Base-by-base conservation (phyloP, 345 rosid species). In the Citrus trifoliata region DNA sequence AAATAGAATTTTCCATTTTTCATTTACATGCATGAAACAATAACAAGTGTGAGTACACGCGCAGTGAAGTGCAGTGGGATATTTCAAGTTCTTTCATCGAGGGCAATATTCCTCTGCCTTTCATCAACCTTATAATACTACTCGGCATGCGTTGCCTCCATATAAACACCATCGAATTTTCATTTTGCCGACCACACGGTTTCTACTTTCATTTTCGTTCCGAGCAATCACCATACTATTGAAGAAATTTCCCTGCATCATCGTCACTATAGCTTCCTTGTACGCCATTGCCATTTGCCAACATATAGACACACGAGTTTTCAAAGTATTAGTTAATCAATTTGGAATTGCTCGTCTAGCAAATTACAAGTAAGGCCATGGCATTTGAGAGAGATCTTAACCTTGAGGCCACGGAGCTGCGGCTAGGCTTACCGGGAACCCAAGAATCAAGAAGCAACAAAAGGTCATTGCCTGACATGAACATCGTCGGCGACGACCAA, bases 321-420 rank as follows among this genome's bases (percentile, higher is more conserved):
- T 46, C 51, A 46, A 46, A 12, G 51, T 3, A 46, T 46, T 46
- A 46, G 13, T 13, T 46, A 46, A 46, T 46, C 51, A 18, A 1
- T 53, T 53, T 53, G 58, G 21, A 18, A 53, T 53, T 53, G 58
- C 58, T 53, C 58, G 1, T 53, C 58, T 18, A 18, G 7, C 22
- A 5, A 18, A 53, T 53, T 53, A 53, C 6, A 53, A 3, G 14
- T 6, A 18, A 53, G 62, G 21, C 18, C 6, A 83, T 83, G 87
- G 81, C 40, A 28, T 83, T 71, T n/a, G 81, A 80, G 67, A 82
- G 80, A 75, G 85, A 84, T 70, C 86, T 88, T 22, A 82, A 85
- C 56, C 79, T 85, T 16, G 86, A 84, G 27, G 90, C 87, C 8
- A 88, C 89, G 0, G 88, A 84, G 84, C 89, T 88, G 73, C 76